These are phyloP conservation scores for Mycena amicta DNA, from an alignment of 768 basidiomycete genomes.

Conservation along the genomic window DNA sequence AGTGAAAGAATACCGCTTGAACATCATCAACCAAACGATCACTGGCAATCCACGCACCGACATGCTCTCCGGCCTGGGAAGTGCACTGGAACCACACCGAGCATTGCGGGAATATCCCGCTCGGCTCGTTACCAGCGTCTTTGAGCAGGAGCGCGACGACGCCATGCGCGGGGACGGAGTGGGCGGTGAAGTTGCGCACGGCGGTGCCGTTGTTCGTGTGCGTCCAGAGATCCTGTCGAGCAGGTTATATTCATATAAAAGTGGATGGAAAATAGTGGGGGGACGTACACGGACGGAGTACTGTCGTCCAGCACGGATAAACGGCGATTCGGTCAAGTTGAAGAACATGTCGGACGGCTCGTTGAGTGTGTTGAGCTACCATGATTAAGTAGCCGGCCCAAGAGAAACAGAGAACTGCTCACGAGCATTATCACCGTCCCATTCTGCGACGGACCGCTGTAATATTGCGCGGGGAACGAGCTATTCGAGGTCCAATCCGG, in stretches of 20 bases:
- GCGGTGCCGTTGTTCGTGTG: slow-evolving; percentile 59
- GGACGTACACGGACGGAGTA: slow-evolving; percentile 57
- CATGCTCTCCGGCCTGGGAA: not conserved
- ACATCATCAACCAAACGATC: no score
- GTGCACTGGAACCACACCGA: slow-evolving; percentile 33
- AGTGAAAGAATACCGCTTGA: no score
- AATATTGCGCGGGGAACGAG: slow-evolving; percentile 63
- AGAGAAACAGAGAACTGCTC: slow-evolving; percentile 25
- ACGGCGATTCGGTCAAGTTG: slow-evolving; percentile 65
- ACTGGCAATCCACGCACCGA: no score
- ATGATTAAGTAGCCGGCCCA: not conserved
- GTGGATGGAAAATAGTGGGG: not conserved
- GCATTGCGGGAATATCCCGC: slow-evolving; percentile 51
- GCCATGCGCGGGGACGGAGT: slow-evolving; percentile 54
- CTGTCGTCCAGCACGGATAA: slow-evolving; percentile 63
- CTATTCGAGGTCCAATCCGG: slow-evolving; percentile 41
- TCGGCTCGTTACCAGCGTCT: slow-evolving; percentile 56
- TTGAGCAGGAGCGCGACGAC: slow-evolving; percentile 54
- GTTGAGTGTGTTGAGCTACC: slow-evolving; percentile 57
- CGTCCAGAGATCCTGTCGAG: slow-evolving; percentile 52
- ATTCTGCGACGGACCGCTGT: slow-evolving; percentile 62
- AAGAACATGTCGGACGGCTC: slow-evolving; percentile 56
- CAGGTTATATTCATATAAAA: not conserved
- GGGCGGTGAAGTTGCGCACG: slow-evolving; percentile 49
- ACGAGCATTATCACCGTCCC: slow-evolving; percentile 70